These are phyloP conservation scores for Crithidia fasciculata DNA, from an alignment of 208 protist species.

Conservation along the genomic window DNA sequence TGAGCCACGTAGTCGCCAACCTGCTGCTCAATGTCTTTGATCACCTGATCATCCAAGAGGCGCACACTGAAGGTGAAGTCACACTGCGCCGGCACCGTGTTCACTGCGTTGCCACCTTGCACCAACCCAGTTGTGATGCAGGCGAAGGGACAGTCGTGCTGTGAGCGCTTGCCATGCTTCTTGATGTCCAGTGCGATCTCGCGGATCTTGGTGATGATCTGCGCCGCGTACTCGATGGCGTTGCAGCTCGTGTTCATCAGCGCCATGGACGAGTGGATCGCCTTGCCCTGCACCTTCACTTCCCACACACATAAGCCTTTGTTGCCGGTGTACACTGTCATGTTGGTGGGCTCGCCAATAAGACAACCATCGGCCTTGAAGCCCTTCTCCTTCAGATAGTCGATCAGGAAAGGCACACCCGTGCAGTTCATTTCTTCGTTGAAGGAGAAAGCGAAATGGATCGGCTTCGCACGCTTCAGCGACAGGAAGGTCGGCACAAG, in stretches of 20 bases:
- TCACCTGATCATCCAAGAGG: constrained; percentile 17
- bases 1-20: constrained; percentile 37
- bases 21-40: constrained; percentile 18
- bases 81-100: constrained; percentile 52
- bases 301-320: constrained; percentile 15
- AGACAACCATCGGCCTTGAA: constrained; percentile 37
- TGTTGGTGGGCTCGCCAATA: constrained; percentile 10
- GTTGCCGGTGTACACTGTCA: constrained; percentile 15
- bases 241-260: constrained; percentile 49
- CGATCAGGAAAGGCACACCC: constrained; percentile 40
- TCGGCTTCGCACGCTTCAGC: constrained; percentile 51
- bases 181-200: constrained; percentile 40
- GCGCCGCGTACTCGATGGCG: constrained; percentile 41
- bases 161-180: constrained; percentile 26
- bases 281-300: constrained; percentile 49
- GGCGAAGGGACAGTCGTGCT: constrained; percentile 29
- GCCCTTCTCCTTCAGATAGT: constrained; percentile 37
- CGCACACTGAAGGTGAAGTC: constrained; percentile 47
- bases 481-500: constrained; percentile 38
- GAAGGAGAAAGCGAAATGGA: constrained; percentile 57
- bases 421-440: constrained; percentile 53
- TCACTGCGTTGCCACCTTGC: constrained; percentile 47
- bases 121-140: constrained; percentile 44
- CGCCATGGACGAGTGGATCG: constrained; percentile 52
- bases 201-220: constrained; percentile 48